Evolutionary conservation across 73 alveolate genomes (phyloP), one percentile per base, ranked within the genome.

Genomic region (Paramecium sonneborni): DNA sequence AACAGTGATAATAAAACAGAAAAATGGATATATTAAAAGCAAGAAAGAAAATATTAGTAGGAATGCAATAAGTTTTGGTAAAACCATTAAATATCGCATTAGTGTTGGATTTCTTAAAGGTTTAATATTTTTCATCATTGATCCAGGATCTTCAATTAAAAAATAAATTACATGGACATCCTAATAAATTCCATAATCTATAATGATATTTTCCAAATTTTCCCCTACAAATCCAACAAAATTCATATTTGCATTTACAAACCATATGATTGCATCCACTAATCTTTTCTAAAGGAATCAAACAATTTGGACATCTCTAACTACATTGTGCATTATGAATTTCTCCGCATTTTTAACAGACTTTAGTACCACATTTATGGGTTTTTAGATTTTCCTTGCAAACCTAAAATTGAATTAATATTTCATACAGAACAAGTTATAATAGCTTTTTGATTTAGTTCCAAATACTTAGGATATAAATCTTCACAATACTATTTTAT

Each of bases 251-350:
- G 38, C 94, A 88, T 44, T 28, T 37, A 67, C 94, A 88, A 14
- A 85, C 79, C 92, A 88, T 88, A 74, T 88, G 94, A 67, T 88
- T 88, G 46, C 94, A 88, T 69, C 94, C 94, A 12, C 92, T 67
- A 23, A 72, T 18, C 38, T 88, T 88, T 74, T 88, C 94, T 20
- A 57, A 76, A 11, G 92, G 92, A 12, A 88, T 85, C 15, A 21
- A n/a, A 44, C 94, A 88, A 32, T 23, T 18, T 24, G 94, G 94
- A 38, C 94, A 88, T 74, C 94, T 74, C 14, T 32, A 21, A 20
- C 38, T 9, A 35, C 87, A 74, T 10, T 10, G 3, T 74, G 68
- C 87, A 9, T 35, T 37, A 11, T 74, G 87, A 14, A 74, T 21
- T 32, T 74, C 87, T 14, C 87, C 87, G 34, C 87, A 74, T 18